Base-by-base conservation (phyloP, 1,284 basidiomycete genomes). In the Trichosporon coremiiforme region DNA sequence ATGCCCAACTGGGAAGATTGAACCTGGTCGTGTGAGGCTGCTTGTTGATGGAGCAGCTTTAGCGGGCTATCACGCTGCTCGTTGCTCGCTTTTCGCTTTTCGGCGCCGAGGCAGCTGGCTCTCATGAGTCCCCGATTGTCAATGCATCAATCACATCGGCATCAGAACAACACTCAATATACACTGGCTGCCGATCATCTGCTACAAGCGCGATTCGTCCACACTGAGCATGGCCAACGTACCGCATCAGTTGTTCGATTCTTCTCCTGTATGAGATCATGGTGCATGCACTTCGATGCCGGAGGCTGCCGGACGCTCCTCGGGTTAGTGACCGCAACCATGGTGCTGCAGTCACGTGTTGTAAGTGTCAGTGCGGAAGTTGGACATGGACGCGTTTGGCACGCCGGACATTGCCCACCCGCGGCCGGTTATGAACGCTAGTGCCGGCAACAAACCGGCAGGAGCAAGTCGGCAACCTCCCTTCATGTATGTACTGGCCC, bases 361-460 rank as follows among this genome's bases (percentile, higher is more conserved):
- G 25, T 25, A 25, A 25, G 25, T 25, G 25, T 25, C 25, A 25
- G 25, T 25, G 25, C 25, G 25, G 25, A 25, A 25, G 25, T 25
- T 25, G 25, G 50, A 53, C 10, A 17, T 25, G 83, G 53, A 25
- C 25, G 25, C 25, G 25, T 25, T 25, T 25, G 12, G 17, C 13
- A 15, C 4, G n/a, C 13, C 57, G 31, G 29, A 35, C 15, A 3
- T 35, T 62, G 57, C 57, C 57, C 57, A 62, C 57, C 57, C 57
- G 57, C 57, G 57, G 57, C 57, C 57, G 57, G 29, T 8, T 62
- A 10, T 20, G 50, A 20, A 20, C 7, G 13, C 20, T 20, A 8
- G 20, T 6, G 2, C 50, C 50, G 50, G 50, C 50, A 25, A 53
- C 17, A 20, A 13, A 12, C 50, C 50, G 50, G 50, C 22, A 45